Evolutionary conservation across 768 basidiomycete species (phyloP), one percentile per base, ranked within the genome.

Genomic region (Leccinum fibrillosum): DNA sequence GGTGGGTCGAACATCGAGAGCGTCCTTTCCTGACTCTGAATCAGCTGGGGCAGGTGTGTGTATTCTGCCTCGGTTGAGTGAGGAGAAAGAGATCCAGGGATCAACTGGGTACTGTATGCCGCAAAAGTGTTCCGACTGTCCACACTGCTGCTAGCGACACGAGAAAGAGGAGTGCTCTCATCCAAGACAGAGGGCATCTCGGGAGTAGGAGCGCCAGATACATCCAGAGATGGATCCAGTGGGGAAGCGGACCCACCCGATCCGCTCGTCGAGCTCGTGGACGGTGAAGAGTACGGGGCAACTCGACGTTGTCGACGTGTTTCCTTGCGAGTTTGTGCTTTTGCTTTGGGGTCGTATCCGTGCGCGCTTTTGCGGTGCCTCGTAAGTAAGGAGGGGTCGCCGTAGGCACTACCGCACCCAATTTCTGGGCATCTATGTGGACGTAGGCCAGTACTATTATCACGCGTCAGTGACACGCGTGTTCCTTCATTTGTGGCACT

Each of bases 371-470:
- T 62, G 5, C 66, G 62, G 39, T 71, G 70, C 12, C 64, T 52
- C 5, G 62, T 68, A n/a, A 71, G 57, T 1, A 62, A 61, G 10
- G 59, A 64, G 2, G 70, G 68, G 42, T 72, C 68, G 1, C 57
- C 47, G 0, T 57, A 50, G 0, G 35, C 3, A 19, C 55, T 68
- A 0, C 11, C 2, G 15, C 71, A 71, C 0, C 52, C 66, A 4
- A 30, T 21, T 3, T 39, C 32, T 4, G 63, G 66, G 47, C 70
- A 72, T 45, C 45, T 53, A 7, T 64, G 21, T 0, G 64, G 63
- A 7, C 58, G 57, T 19, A 47, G 21, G 8, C 57, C 17, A 1
- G 60, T 49, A 25, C 70, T 71, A 25, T 34, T 6, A 3, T 21
- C 21, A 21, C 62, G 5, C 69, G 61, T 4, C 2, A 30, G 10